A percentile compares a stretch with the other conserved stretches of the same genome.
These are phyloP conservation scores for Apiospora saccharicola DNA, from an alignment of 2,329 filamentous ascomycete genomes.

Conservation along the genomic window DNA sequence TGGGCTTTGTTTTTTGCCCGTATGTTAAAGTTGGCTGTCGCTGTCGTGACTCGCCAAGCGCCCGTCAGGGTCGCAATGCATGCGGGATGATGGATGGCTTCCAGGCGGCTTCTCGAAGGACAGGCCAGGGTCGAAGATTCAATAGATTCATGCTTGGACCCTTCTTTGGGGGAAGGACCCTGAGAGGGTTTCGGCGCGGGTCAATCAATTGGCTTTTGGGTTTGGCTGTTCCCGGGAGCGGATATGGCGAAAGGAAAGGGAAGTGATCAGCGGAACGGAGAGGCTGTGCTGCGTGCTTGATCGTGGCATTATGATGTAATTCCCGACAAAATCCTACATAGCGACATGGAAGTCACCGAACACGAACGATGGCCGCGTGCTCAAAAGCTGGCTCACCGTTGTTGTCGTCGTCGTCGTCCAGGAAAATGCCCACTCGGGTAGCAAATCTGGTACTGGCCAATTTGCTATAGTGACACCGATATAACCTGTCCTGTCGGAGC, in stretches of 20 bases:
- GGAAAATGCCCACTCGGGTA: neutral
- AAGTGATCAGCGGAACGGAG: slow-evolving; percentile 19
- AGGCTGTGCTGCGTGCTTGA: slow-evolving; percentile 21
- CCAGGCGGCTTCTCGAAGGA: slow-evolving; percentile 22
- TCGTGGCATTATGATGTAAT: slow-evolving; percentile 22
- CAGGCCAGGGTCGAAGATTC: slow-evolving; percentile 12
- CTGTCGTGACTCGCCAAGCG: slow-evolving; percentile 12
- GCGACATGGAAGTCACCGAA: slow-evolving; percentile 12
- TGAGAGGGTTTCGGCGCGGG: slow-evolving; percentile 9
- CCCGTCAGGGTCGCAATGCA: slow-evolving; percentile 17
- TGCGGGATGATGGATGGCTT: slow-evolving; percentile 8
- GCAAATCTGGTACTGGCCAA: neutral
- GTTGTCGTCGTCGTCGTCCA: neutral
- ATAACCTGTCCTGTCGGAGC: neutral
- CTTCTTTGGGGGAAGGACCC: slow-evolving; percentile 6
- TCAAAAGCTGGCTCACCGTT: neutral
- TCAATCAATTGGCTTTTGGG: neutral
- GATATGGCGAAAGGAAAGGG: slow-evolving; percentile 6
- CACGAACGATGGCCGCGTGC: slow-evolving; percentile 15
- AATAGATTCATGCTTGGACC: slow-evolving; percentile 21
- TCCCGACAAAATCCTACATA: slow-evolving; percentile 8
- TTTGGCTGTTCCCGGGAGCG: slow-evolving; percentile 14
- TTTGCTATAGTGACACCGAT: neutral
- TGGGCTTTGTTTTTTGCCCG: neutral
- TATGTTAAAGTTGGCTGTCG: neutral